Evolutionary conservation across 23 red algal species (phyloP), one percentile per base, ranked within the genome.

Genomic region (Gracilaria gracilis): DNA sequence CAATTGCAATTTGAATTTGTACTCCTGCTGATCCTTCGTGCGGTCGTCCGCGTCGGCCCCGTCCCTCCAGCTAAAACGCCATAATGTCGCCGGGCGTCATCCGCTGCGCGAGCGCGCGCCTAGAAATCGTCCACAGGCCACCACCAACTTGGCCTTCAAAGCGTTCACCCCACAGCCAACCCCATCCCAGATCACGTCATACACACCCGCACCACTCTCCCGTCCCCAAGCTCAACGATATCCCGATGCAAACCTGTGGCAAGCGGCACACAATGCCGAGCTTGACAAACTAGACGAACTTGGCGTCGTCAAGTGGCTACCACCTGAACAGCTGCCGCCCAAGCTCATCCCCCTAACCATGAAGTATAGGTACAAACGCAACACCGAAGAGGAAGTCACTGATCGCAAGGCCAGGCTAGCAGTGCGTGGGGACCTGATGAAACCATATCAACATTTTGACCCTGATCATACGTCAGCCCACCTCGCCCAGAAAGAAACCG

Each of bases 371-470:
- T 55, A 55, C 51, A 55, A 55, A 15, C 8, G 51, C 8, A 55
- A 1, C 17, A 9, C 51, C 17, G 51, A 19, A 1, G 17, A 55
- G 8, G 14, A 9, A 20, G 19, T 19, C 51, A 19, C 7, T 2
- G 17, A 15, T 17, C 51, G 51, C 16, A 55, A 55, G 17, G 51
- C 51, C 19, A 9, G 51, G 9, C 2, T 55, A 15, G 51, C 51
- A 2, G 51, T 55, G 1, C 51, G 51, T 17, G 51, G 51, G 1
- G 17, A 55, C 51, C 51, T 55, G 1, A 55, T 55, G 78, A 72
- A 36, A 35, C 88, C 61, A 6, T 3, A 59, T 57, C 0, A 47
- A 35, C 88, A 83, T 57, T 91, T 80, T 47, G 48, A 91, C 53
- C 75, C 31, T 19, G 40, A 57, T 21, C 75, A 91, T 9, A 48